These are phyloP conservation scores for Candida endomychidarum DNA, from an alignment of 805 yeast species.

Conservation along the genomic window DNA sequence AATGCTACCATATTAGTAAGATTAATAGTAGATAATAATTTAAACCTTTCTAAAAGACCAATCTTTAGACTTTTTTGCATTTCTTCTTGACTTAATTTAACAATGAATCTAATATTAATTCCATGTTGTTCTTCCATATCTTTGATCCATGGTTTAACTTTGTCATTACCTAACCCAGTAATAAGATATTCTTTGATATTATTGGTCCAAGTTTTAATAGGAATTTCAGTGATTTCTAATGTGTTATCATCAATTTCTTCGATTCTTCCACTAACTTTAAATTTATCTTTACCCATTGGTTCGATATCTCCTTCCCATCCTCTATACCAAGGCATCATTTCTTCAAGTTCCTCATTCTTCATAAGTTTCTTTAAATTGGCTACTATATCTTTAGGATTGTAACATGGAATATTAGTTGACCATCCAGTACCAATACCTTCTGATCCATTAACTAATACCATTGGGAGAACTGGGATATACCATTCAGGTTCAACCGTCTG, in stretches of 20 bases:
- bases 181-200: conserved; percentile 83
- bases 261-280: conserved; percentile 74
- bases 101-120: conserved; percentile 71
- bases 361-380: conserved; percentile 69
- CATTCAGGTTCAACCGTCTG: conserved; percentile 92
- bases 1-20: conserved; percentile 93
- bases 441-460: conserved; percentile 91
- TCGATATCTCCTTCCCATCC: conserved; percentile 92
- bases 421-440: conserved; percentile 99
- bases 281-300: conserved; percentile 62
- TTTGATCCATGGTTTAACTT: conserved; percentile 78
- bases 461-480: conserved; percentile 92
- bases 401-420: conserved; percentile 91
- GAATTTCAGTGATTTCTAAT: conserved; percentile 87
- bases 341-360: conserved; percentile 66
- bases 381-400: conserved; percentile 82
- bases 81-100: conserved; percentile 72
- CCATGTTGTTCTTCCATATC: conserved; percentile 96
- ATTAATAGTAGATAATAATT: conserved; percentile 64
- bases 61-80: conserved; percentile 74
- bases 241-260: conserved; percentile 79
- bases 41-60: conserved; percentile 85
- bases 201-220: conserved; percentile 90
- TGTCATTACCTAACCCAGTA: conserved; percentile 77
- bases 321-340: conserved; percentile 89